Evolutionary conservation across 768 basidiomycete species (phyloP).

Genomic region (Xanthoconium purpureum): DNA sequence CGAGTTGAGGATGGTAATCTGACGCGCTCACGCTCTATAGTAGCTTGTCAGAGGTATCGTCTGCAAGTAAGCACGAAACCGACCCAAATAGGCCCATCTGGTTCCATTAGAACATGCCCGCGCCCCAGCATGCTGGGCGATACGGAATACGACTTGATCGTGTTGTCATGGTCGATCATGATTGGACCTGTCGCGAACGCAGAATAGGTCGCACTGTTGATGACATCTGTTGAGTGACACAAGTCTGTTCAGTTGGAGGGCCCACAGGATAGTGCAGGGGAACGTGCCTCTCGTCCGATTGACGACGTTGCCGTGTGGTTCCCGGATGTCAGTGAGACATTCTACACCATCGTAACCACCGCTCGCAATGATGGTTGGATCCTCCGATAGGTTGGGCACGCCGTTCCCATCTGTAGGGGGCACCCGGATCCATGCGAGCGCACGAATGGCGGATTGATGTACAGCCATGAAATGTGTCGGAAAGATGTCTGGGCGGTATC

Average conservation of each 20-base stretch:
- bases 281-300: constrained; percentile 71
- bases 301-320: constrained; percentile 62
- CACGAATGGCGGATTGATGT: constrained; percentile 79
- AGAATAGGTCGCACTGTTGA: constrained; percentile 65
- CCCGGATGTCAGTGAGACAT: constrained; percentile 73
- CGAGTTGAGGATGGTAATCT: constrained; percentile 84
- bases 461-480: constrained; percentile 71
- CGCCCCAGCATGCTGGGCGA: constrained; percentile 72
- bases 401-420: constrained; percentile 56
- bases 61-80: constrained; percentile 19
- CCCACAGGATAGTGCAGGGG: not conserved
- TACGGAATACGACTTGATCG: constrained; percentile 69
- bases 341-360: constrained; percentile 81
- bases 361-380: constrained; percentile 73
- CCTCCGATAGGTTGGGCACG: constrained; percentile 40
- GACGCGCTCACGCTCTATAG: constrained; percentile 67
- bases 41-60: not conserved
- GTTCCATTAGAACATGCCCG: constrained; percentile 69
- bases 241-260: not conserved
- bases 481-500: constrained; percentile 35
- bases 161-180: constrained; percentile 81
- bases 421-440: constrained; percentile 69
- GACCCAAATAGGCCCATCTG: constrained; percentile 83
- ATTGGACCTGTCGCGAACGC: constrained; percentile 66
- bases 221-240: constrained; percentile 50